A percentile compares a stretch with the other conserved stretches of the same genome.
Conservation (phyloP, 2,329 filamentous ascomycete species). For the Ascochyta koolunga region DNA sequence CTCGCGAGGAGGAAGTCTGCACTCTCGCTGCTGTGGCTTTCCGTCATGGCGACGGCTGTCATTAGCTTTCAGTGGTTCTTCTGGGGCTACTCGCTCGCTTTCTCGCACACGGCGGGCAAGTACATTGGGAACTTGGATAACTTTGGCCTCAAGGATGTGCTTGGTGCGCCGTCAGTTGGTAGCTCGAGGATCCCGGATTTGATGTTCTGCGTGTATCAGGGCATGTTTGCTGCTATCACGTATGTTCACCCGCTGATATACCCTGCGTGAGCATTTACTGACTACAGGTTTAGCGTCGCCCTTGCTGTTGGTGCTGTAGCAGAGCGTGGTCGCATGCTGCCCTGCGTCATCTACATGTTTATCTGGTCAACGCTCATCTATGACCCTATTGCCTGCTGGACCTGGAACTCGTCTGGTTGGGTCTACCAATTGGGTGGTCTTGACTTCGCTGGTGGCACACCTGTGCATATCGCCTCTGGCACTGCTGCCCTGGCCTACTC, state of each 20-base stretch:
- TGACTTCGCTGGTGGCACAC: conserved; percentile 89
- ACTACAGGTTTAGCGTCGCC: conserved; percentile 64
- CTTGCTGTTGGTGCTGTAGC: conserved; percentile 84
- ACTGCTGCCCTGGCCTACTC: conserved; percentile 86
- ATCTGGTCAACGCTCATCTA: conserved; percentile 90
- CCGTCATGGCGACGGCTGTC: conserved; percentile 79
- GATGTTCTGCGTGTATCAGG: conserved; percentile 83
- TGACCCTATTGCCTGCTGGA: conserved; percentile 94
- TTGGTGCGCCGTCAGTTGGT: conserved; percentile 76
- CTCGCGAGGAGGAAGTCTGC: conserved; percentile 89
- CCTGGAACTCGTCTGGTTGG: conserved; percentile 87
- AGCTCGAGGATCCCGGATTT: conserved; percentile 78
- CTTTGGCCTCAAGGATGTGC: conserved; percentile 77
- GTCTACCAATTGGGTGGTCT: conserved; percentile 78
- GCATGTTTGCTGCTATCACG: conserved; percentile 90
- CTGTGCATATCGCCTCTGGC: conserved; percentile 86
- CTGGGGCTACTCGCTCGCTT: conserved; percentile 86
- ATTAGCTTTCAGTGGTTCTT: conserved; percentile 95
- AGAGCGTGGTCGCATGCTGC: conserved; percentile 85
- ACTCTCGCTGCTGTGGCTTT: conserved; percentile 82
- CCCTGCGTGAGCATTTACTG: not conserved
- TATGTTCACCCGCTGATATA: conserved; percentile 53
- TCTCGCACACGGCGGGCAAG: conserved; percentile 75
- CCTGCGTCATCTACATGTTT: conserved; percentile 91
- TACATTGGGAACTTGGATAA: conserved; percentile 82